Evolutionary conservation across 768 basidiomycete species (phyloP), one percentile per base, ranked within the genome.

Genomic region (Russula virescens): DNA sequence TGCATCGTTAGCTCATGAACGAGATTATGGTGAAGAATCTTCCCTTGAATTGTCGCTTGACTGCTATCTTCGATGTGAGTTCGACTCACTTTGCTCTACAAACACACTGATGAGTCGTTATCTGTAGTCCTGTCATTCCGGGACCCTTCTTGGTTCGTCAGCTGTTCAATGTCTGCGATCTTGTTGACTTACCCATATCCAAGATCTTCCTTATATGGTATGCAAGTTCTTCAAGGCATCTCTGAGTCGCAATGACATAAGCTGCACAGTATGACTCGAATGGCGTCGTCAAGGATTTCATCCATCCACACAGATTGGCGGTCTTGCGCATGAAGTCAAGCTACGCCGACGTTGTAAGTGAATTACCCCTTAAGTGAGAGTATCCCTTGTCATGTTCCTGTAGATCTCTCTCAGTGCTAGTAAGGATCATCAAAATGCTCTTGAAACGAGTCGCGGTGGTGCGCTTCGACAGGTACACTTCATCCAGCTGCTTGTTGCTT

Each of bases 121-220:
- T 11, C 28, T 35, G 25, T 7, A 62, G 61, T 56, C 38, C 11
- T 56, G 61, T 5, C 47, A 62, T 26, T 56, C 48, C 2, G 61
- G 48, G 2, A 56, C 54, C 4, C 47, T 62, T 13, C 48, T 62
- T 16, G 48, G 61, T 62, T 3, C 28, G 61, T 49, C 35, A 14
- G 9, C 40, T 25, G 16, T 26, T 23, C 6, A 5, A 47, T 13
- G 0, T 7, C 3, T 14, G 5, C n/a, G 23, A 13, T n/a, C 1
- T 40, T 19, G 3, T 42, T 51, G 48, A 34, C 61, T 43, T n/a
- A 56, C 8, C 31, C 21, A 14, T 50, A 28, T 35, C 6, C 34
- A 3, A 62, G 61, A 45, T 56, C 54, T 62, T 38, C 61, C 61
- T 7, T 34, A 31, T 14, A 1, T 31, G 18, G 60, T 61, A 55